Conservation (phyloP, 164 flowering plant genomes). For the Piper betle region DNA sequence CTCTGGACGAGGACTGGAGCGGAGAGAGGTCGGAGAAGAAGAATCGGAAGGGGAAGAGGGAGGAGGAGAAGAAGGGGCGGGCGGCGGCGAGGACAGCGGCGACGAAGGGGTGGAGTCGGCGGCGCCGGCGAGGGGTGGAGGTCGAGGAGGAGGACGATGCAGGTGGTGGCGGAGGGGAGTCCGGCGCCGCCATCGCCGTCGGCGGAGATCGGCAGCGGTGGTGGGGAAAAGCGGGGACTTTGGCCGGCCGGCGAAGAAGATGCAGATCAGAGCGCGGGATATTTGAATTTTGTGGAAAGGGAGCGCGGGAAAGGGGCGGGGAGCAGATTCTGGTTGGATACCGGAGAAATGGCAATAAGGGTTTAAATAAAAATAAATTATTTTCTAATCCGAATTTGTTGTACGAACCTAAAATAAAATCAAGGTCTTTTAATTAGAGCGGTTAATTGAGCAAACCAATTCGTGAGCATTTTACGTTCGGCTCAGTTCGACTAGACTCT, state of each 20-base stretch:
- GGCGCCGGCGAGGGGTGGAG: conserved; percentile 45
- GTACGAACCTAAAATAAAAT: no score
- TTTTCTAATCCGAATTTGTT: no score
- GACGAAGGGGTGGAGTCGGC: conserved; percentile 40
- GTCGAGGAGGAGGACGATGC: conserved; percentile 73
- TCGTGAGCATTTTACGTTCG: no score
- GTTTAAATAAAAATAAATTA: no score
- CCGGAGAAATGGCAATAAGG: no score
- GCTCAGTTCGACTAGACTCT: no score
- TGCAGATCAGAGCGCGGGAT: no score
- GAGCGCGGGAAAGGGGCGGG: no score
- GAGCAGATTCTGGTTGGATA: no score
- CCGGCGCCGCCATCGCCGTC: background rate
- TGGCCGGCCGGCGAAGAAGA: background rate
- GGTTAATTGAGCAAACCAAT: no score
- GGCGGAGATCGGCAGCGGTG: background rate
- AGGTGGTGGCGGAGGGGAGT: conserved; percentile 41
- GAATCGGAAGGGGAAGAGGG: conserved; percentile 68
- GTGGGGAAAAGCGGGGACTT: background rate
- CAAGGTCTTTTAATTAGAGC: no score
- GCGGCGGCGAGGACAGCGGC: conserved; percentile 39
- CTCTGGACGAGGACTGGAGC: conserved; percentile 42
- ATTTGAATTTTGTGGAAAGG: no score
- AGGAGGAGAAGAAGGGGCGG: conserved; percentile 38
- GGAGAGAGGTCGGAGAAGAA: conserved; percentile 88